A percentile compares a stretch with the other conserved stretches of the same genome.
phyloP scores from a whole-genome alignment of 2,329 filamentous ascomycete species.

The Bipolaris gigantea region DNA sequence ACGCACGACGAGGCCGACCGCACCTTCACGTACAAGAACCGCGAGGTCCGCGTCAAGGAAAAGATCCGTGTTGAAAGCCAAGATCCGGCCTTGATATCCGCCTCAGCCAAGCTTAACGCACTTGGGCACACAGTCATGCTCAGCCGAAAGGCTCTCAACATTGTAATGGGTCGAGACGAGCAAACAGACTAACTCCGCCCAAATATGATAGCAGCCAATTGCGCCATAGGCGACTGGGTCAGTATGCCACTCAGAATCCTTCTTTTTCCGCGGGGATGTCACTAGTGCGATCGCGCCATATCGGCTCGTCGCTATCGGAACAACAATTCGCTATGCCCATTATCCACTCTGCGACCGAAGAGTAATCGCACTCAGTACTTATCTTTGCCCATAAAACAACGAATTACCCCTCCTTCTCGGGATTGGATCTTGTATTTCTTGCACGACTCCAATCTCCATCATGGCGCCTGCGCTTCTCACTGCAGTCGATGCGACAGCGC shows the following conservation, averaged over 20 bases:
- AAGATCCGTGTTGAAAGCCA: constrained; percentile 88
- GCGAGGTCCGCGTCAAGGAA: constrained; percentile 82
- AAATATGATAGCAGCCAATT: constrained; percentile 14
- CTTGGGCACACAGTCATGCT: constrained; percentile 72
- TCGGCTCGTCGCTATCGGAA: constrained; percentile 40
- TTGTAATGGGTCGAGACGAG: constrained; percentile 72
- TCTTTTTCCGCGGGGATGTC: constrained; percentile 27
- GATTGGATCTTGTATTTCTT: not conserved
- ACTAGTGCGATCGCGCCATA: constrained; percentile 23
- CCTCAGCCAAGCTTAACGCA: constrained; percentile 80
- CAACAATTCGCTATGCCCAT: constrained; percentile 27
- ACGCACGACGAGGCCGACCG: constrained; percentile 69
- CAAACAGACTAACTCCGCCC: constrained; percentile 27
- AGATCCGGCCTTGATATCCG: constrained; percentile 80
- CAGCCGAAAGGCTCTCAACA: constrained; percentile 70
- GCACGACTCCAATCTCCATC: constrained; percentile 2
- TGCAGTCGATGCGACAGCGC: constrained; percentile 68
- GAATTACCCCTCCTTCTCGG: constrained; percentile 8
- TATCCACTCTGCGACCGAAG: constrained; percentile 20
- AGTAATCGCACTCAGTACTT: constrained; percentile 13
- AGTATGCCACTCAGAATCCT: constrained; percentile 5
- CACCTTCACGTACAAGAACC: constrained; percentile 68
- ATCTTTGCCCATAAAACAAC: constrained; percentile 10
- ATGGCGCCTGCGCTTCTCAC: constrained; percentile 67
- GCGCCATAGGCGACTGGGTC: constrained; percentile 14